These are phyloP conservation scores for Fusarium sp. DNA, from an alignment of 2,329 filamentous ascomycete species.

Conservation along the genomic window DNA sequence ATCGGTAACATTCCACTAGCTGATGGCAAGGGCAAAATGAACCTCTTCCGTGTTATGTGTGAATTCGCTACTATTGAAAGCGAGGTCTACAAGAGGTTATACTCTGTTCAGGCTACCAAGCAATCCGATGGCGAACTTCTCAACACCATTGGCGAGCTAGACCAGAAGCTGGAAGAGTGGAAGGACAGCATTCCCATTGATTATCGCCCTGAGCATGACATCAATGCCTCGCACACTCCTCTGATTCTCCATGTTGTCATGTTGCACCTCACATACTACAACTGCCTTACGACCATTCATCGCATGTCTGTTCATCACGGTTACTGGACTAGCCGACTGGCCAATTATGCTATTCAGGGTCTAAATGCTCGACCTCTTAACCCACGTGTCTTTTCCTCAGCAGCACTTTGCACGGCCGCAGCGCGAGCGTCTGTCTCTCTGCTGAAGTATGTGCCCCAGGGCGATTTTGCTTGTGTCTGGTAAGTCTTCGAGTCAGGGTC, in stretches of 20 bases:
- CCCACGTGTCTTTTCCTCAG: constrained; percentile 92
- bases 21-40: constrained; percentile 91
- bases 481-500: constrained; percentile 59
- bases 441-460: constrained; percentile 95
- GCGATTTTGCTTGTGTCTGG: constrained; percentile 96
- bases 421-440: constrained; percentile 93
- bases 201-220: constrained; percentile 97
- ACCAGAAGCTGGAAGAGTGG: constrained; percentile 91
- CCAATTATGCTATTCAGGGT: constrained; percentile 94
- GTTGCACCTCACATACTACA: constrained; percentile 97
- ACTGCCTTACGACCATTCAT: constrained; percentile 96
- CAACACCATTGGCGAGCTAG: constrained; percentile 95
- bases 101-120: constrained; percentile 91
- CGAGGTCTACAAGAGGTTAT: constrained; percentile 91
- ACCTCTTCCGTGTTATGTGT: constrained; percentile 93
- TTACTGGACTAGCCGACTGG: constrained; percentile 95
- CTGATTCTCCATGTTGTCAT: constrained; percentile 95
- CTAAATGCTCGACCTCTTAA: constrained; percentile 91
- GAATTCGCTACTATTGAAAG: constrained; percentile 92
- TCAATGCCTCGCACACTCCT: constrained; percentile 90
- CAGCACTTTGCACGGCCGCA: constrained; percentile 90
- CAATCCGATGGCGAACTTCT: constrained; percentile 93
- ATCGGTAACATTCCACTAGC: constrained; percentile 93
- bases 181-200: constrained; percentile 95
- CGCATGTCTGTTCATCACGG: constrained; percentile 98